Base-by-base conservation (phyloP, 2,329 filamentous ascomycete genomes). In the Verticillium longisporum region DNA sequence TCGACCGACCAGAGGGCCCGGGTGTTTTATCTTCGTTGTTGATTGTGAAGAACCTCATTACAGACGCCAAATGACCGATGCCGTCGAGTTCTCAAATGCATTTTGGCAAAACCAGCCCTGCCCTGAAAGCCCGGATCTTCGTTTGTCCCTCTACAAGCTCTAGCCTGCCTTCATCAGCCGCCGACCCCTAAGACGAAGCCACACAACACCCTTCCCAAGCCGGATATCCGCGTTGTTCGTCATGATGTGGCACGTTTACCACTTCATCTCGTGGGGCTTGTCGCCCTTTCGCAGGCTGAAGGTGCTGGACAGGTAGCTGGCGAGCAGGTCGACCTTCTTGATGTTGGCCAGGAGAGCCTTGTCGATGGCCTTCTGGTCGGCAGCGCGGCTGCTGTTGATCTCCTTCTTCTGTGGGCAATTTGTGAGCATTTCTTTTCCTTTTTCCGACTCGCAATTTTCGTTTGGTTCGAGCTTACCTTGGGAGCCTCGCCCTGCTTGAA, bases 201-300 rank as follows among this genome's bases (percentile, higher is more conserved):
- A 50, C 58, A 37, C 55, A 58, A 63, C 59, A 57, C 57, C 57
- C 58, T 36, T 26, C 45, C 54, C 54, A 55, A 33, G 26, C 54
- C 26, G 32, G 54, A 55, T 55, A 55, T 55, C 54, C 54, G 54
- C 54, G 26, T 34, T 55, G 26, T 71, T 70, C 69, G 66, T 67
- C 68, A 66, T 65, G 65, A 65, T 64, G 60, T 61, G 62, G 60
- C 56, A 61, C 65, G 66, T 87, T 83, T 97, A 99, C 88, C 94
- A 99, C 83, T 91, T 91, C 95, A 99, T 98, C 88, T 96, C 91
- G 85, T 99, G 95, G 83, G 95, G 95, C 89, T 94, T 93, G 87
- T 99, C 94, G 77, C 95, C 95, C 86, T 93, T 97, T 84, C 94
- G 91, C 82, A 99, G 89, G 88, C 91, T 96, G 91, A 99, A 99